Evolutionary conservation across 2,329 filamentous ascomycete species (phyloP), one percentile per base, ranked within the genome.

Genomic region (Beauveria sp.): DNA sequence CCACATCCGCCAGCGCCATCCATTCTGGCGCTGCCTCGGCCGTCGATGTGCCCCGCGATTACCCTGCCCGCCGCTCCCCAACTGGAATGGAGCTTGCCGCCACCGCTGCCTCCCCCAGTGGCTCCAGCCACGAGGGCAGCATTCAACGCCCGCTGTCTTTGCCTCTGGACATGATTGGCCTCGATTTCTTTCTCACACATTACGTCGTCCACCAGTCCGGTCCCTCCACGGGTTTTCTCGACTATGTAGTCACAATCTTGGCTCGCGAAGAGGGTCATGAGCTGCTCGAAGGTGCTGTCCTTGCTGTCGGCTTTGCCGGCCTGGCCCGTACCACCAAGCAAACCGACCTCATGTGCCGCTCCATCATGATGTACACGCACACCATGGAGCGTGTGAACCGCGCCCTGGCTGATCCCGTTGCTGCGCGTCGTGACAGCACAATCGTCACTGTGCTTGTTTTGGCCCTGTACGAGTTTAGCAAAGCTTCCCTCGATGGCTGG

Each of bases 271-370:
- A 63, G 26, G 55, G 61, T 18, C 55, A 63, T 22, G 55, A 55
- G 34, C 49, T 63, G 24, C 55, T 63, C 12, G 61, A 63, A 34
- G 56, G 55, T 9, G 61, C 61, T 9, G 56, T 59, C 20, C 45
- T 63, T 16, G 61, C 61, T 3, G 54, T 63, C 45, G 61, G 61
- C 43, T 63, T 60, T 38, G 43, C 45, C 22, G 61, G 61, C n/a
- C 34, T 63, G n/a, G 61, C 61, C 10, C 61, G 49, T 45, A 60
- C 61, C 43, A 63, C 61, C 38, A 60, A 60, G 42, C 61, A 63
- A 51, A 49, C 55, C 8, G 61, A 63, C 43, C 45, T 63, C 1
- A 63, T 63, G 61, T 57, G 50, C 48, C 61, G 55, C 43, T 63
- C 61, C 38, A 57, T 59, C 12, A 54, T 55, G 55, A 55, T 63